Evolutionary conservation across 306 rosid species (phyloP), one percentile per base, ranked within the genome.

Genomic region (Acmispon strigosus): DNA sequence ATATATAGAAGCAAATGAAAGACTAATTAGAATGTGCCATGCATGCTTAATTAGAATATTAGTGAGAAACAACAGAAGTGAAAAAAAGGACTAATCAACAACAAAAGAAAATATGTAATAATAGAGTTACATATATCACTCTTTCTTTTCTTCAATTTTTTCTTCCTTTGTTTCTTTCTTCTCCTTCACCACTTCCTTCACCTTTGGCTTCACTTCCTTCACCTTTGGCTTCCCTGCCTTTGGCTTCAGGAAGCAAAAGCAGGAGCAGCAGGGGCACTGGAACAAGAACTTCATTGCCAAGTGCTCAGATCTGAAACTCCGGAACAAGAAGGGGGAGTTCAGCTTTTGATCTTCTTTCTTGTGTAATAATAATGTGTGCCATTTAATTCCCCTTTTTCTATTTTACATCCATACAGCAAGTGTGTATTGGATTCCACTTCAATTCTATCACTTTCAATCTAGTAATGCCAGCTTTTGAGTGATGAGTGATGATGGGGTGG

Each of bases 211-310:
- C 14, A 60, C 74, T 50, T 78, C 79, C 76, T 82, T 65, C 62
- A 75, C 82, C 76, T 84, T 83, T 24, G 86, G 66, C 39, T 77
- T 74, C 3, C 88, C 90, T 16, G 34, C 55, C 70, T 86, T 81
- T 20, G 99, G 99, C 77, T 83, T 83, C 86, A 83, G 50, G 72
- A 83, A 83, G 67, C 86, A 83, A 74, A 83, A 83, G 71, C 86
- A 83, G 0, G 86, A 83, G 79, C 86, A 83, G 16, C 86, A 83
- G 7, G 86, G 86, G 20, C 84, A 83, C 66, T 83, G 86, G 56
- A 83, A 83, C 79, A 83, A 83, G 82, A 83, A 83, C 79, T 83
- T 83, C 86, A 83, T 83, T 69, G 70, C 24, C 60, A 48, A 15
- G 11, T 15, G 27, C 62, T 70, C 53, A 78, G 86, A 83, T 83